Percentiles rank a stretch among this genome's conserved stretches.
Conservation (phyloP, 192 early-diverging fungal species). For the Podila minutissima region DNA sequence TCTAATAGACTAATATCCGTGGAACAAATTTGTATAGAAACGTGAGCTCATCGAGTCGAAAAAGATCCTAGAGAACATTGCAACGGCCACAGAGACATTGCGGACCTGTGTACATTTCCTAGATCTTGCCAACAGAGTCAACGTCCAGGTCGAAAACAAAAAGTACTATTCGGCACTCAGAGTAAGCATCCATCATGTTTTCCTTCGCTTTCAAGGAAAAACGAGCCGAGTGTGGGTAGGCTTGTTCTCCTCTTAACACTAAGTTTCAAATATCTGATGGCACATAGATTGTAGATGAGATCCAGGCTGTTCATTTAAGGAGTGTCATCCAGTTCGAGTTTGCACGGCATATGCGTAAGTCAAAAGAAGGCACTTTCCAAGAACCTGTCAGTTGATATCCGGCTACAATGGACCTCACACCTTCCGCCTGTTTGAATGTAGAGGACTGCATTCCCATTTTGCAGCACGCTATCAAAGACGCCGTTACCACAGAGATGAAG, state of each 20-base stretch:
- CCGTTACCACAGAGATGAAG: conserved; percentile 87
- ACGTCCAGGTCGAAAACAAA: conserved; percentile 76
- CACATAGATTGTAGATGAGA: conserved; percentile 80
- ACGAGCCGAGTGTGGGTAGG: not conserved
- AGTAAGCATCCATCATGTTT: conserved; percentile 52
- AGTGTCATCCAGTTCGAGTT: conserved; percentile 84
- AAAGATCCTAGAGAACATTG: conserved; percentile 88
- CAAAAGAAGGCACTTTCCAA: not conserved
- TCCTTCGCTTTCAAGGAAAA: not conserved
- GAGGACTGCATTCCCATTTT: conserved; percentile 90
- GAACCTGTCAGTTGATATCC: not conserved
- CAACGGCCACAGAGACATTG: conserved; percentile 82
- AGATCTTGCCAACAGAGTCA: conserved; percentile 87
- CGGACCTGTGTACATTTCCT: conserved; percentile 87
- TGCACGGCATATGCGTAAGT: conserved; percentile 82
- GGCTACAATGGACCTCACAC: too few species aligned
- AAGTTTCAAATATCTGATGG: too few species aligned
- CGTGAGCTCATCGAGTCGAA: conserved; percentile 79
- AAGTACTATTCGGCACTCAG: conserved; percentile 95
- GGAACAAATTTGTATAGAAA: conserved; percentile 65
- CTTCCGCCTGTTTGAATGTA: conserved; percentile 25
- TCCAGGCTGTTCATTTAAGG: conserved; percentile 81
- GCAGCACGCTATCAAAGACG: conserved; percentile 86
- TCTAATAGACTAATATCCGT: not conserved
- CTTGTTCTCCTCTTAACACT: too few species aligned